Conservation (phyloP, 805 yeast species). For the Phaffomyces opuntiae region DNA sequence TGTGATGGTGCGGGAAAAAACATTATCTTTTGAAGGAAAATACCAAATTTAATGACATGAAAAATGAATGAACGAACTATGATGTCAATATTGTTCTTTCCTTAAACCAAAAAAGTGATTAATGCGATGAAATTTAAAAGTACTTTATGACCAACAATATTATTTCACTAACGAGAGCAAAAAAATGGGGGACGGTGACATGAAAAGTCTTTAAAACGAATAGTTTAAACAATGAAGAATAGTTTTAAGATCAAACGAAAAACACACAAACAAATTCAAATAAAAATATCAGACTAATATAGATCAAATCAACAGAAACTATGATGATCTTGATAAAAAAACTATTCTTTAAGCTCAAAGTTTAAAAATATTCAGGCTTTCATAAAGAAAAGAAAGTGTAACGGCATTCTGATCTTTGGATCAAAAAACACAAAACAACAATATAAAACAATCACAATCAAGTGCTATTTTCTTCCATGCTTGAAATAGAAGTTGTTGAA, state of each 20-base stretch:
- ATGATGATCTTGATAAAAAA: too few species aligned
- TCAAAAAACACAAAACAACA: constrained; percentile 1
- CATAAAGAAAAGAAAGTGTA: background rate
- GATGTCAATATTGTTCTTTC: too few species aligned
- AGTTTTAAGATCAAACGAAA: background rate
- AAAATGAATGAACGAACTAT: background rate
- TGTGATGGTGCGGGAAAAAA: background rate
- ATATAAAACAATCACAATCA: background rate
- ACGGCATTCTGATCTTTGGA: background rate
- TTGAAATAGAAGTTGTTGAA: background rate
- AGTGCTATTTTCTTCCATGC: background rate
- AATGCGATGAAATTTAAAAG: background rate
- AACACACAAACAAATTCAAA: background rate
- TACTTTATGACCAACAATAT: background rate
- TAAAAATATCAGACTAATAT: background rate
- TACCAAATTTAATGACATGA: background rate
- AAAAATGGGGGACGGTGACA: background rate
- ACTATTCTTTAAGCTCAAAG: background rate
- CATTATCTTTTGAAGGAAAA: background rate
- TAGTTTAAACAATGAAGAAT: background rate
- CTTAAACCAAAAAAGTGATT: background rate
- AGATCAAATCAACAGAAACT: too few species aligned
- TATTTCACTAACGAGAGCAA: background rate
- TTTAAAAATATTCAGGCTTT: background rate
- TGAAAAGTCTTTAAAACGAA: background rate